Evolutionary conservation across 2,329 filamentous ascomycete species (phyloP).

Genomic region (Drechslerella dactyloides): DNA sequence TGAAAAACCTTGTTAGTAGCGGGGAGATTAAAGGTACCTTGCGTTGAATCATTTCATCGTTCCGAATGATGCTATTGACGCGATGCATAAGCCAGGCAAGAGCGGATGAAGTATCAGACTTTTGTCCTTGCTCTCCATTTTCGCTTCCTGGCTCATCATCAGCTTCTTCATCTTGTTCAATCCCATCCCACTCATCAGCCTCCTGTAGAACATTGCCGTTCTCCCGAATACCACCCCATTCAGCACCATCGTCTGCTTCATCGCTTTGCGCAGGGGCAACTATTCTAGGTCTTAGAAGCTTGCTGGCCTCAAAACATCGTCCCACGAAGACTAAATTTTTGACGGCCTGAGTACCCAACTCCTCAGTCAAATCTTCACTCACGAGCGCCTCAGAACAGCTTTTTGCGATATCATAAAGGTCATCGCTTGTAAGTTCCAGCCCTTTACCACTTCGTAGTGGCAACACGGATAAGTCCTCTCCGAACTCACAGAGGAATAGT

Average conservation of each 20-base stretch:
- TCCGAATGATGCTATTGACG: conserved; percentile 77
- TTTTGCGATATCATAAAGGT: conserved; percentile 68
- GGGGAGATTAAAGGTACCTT: conserved; percentile 47
- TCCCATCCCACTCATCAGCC: conserved; percentile 60
- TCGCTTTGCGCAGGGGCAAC: conserved; percentile 49
- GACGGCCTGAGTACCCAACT: conserved; percentile 77
- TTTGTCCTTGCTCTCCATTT: conserved; percentile 59
- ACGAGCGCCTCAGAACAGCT: conserved; percentile 67
- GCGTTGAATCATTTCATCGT: conserved; percentile 63
- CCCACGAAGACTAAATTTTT: conserved; percentile 85
- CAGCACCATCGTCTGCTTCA: conserved; percentile 60
- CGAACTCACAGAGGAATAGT: conserved; percentile 80
- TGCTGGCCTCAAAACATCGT: conserved; percentile 68
- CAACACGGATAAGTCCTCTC: conserved; percentile 67
- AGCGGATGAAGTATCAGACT: conserved; percentile 61
- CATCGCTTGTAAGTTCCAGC: conserved; percentile 69
- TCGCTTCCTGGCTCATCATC: conserved; percentile 62
- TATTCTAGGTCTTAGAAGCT: conserved; percentile 59
- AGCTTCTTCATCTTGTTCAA: conserved; percentile 58
- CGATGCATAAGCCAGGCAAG: conserved; percentile 80
- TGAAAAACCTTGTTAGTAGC: not conserved
- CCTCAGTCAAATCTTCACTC: conserved; percentile 70
- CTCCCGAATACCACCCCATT: conserved; percentile 58
- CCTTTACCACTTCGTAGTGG: conserved; percentile 74
- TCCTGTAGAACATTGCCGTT: conserved; percentile 59